Evolutionary conservation across 345 rosid species (phyloP), one percentile per base, ranked within the genome.

Genomic region (Murraya paniculata): DNA sequence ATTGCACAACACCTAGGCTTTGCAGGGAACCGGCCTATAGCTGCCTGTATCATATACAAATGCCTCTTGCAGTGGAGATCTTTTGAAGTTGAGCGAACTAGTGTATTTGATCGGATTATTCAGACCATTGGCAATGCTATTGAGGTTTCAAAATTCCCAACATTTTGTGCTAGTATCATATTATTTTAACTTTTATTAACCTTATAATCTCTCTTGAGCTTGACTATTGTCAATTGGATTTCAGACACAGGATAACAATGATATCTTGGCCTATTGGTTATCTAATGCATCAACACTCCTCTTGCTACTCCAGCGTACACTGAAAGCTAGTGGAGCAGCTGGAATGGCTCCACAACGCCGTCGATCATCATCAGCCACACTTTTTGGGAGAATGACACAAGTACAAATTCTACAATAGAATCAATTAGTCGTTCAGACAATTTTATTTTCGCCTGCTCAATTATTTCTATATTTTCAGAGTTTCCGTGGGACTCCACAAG

Each of bases 311-410:
- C 98, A 95, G 64, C 92, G 93, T 75, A 95, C 98, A 33, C 80
- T 93, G 41, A 95, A 95, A 88, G 98, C 98, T 56, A 95, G 97
- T 72, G 93, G 98, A 78, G 98, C 98, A 30, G 98, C 97, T 41
- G 98, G 97, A 79, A 93, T 93, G 97, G 85, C 98, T 83, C 98
- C 98, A 74, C 98, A 95, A 62, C 93, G 98, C 22, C 98, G 98
- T 6, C 84, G 98, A 82, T 93, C 98, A 68, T 92, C 98, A 70
- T 95, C 98, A 19, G 97, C 98, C 62, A 90, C 95, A 71, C 86
- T 95, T 4, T 95, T 95, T 81, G 98, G 98, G 73, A 91, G 98
- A 80, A 95, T 91, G 98, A 90, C 92, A 58, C 98, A 95, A 84
- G 98, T 55, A 73, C 45, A 73, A 45, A 45, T 53, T 78, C 72